These are phyloP conservation scores for Paramecium primaurelia DNA, from an alignment of 73 alveolate species.

Conservation along the genomic window DNA sequence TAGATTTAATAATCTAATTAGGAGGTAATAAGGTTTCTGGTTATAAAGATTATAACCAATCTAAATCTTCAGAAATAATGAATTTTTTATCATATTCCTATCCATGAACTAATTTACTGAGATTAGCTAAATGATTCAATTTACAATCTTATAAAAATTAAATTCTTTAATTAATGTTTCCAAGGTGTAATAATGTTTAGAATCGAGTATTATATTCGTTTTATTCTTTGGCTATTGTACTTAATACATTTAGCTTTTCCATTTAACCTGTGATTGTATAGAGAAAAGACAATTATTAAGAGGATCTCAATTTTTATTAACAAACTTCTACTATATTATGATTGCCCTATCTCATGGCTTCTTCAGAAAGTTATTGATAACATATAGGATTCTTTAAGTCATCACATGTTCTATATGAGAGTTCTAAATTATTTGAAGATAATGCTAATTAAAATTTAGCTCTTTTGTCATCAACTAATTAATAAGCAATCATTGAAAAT, in stretches of 20 bases:
- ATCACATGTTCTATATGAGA: constrained; percentile 36
- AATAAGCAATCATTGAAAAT: constrained; percentile 69
- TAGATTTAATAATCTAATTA: not conserved
- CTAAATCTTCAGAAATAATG: not conserved
- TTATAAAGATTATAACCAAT: not conserved
- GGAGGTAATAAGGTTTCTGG: not conserved
- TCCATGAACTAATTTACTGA: not conserved
- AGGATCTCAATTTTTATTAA: constrained; percentile 37
- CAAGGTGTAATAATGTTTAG: not conserved
- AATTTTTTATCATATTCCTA: not conserved
- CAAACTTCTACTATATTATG: constrained; percentile 51
- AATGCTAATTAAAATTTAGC: constrained; percentile 56
- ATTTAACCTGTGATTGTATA: constrained; percentile 8
- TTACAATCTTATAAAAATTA: not conserved
- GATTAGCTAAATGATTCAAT: not conserved
- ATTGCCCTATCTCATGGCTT: constrained; percentile 57
- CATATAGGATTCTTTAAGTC: constrained; percentile 26
- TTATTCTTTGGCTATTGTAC: constrained; percentile 3
- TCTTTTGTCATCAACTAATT: constrained; percentile 51
- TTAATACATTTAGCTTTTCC: constrained; percentile 3
- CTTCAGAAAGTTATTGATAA: constrained; percentile 42
- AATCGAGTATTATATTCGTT: not conserved
- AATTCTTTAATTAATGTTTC: constrained; percentile 16
- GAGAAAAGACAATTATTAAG: constrained; percentile 21
- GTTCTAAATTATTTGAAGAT: constrained; percentile 37